Percentiles rank a stretch among this genome's conserved stretches.
phyloP scores from a whole-genome alignment of 805 yeast genomes.

The Yarrowia porcina region DNA sequence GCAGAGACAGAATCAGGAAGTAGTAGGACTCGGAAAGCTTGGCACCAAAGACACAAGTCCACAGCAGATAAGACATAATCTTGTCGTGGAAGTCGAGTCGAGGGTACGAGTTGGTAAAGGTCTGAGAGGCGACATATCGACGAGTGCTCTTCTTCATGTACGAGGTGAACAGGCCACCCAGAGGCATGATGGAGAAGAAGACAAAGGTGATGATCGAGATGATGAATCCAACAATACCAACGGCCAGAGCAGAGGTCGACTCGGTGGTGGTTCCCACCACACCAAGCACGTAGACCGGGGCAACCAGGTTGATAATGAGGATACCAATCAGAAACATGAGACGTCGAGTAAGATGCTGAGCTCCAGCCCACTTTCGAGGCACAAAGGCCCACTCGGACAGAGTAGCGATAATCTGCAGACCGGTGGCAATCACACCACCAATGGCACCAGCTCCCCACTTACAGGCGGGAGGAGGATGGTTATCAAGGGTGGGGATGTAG shows the following conservation, averaged over 20 bases:
- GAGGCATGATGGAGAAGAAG: conserved; percentile 91
- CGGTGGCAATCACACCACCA: conserved; percentile 84
- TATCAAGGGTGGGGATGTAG: conserved; percentile 77
- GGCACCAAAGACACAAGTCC: conserved; percentile 87
- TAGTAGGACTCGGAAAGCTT: conserved; percentile 87
- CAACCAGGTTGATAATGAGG: conserved; percentile 48
- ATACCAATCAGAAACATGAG: conserved; percentile 67
- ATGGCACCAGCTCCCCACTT: conserved; percentile 91
- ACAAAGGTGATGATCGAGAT: conserved; percentile 78
- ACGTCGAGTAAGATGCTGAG: conserved; percentile 91
- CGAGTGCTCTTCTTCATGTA: conserved; percentile 84
- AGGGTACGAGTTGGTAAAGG: conserved; percentile 90
- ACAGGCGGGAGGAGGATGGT: conserved; percentile 84
- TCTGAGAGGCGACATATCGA: conserved; percentile 86
- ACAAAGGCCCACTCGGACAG: conserved; percentile 92
- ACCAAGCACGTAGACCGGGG: conserved; percentile 52
- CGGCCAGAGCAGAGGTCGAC: conserved; percentile 52
- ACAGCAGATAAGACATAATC: conserved; percentile 92
- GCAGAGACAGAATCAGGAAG: conserved; percentile 81
- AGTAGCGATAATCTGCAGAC: conserved; percentile 83
- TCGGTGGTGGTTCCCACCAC: conserved; percentile 40
- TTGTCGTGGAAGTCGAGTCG: conserved; percentile 81
- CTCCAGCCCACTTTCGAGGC: conserved; percentile 99
- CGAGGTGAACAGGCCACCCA: conserved; percentile 93
- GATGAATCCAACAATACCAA: conserved; percentile 77